Evolutionary conservation across 2,329 filamentous ascomycete species (phyloP), one percentile per base, ranked within the genome.

Genomic region (Aspergillus persii): DNA sequence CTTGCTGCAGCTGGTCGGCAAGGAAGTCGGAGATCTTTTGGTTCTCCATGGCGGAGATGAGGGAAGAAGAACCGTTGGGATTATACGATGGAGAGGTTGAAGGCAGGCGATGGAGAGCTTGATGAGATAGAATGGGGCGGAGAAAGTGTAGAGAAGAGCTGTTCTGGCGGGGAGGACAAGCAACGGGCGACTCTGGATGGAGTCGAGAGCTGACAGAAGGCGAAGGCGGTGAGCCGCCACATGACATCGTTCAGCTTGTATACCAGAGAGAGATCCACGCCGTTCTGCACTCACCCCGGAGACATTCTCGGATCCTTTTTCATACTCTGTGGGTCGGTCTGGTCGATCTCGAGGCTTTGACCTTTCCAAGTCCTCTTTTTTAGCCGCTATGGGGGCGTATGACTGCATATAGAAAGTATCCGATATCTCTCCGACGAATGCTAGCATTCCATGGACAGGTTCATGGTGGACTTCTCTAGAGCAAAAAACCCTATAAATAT

Each of bases 11-110:
- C 85, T 96, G 91, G 69, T 96, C 89, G 62, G 88, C 86, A 65
- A 99, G 89, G 80, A 98, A 96, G 77, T 96, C 91, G 74, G 91
- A 85, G 76, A 98, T 95, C 73, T 89, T 87, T 77, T 96, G 91
- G 80, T 86, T 84, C 77, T 90, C 92, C 91, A 96, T 96, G 69
- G 69, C 73, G 68, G 68, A 67, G 63, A 41, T 41, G 36, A 61
- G 51, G 53, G 52, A 31, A 33, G 26, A 47, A 48, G 41, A 15
- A 47, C 46, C 27, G 55, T 33, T 26, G 51, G 50, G 36, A 58
- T 39, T 18, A 39, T 52, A 59, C 36, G 41, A 52, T 52, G 54
- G 54, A 58, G 36, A 3, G 29, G 54, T 52, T 44, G 41, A 59
- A 51, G 50, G 53, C n/a, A 58, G 55, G 53, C 44, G 49, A 59